Base-by-base conservation (phyloP, 192 early-diverging fungal species). In the Gorgonomyces haynaldii region DNA sequence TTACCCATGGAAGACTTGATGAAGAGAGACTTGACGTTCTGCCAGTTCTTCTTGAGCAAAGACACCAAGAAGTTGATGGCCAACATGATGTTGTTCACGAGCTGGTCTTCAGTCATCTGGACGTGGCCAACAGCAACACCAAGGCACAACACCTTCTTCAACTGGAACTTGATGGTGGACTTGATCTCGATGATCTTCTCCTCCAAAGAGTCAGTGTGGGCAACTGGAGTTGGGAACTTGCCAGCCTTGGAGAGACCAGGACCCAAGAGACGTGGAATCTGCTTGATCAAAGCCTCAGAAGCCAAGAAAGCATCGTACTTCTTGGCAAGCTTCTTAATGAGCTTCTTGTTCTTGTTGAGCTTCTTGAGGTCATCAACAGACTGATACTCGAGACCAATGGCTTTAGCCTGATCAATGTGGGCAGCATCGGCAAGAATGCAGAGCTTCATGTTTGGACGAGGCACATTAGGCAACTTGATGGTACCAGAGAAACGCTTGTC, bases 331-430 rank as follows among this genome's bases (percentile, higher is more conserved):
- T 93, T 96, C 86, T 96, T 96, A 76, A 96, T 90, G 46, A 85
- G 74, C 87, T 96, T 93, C 84, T 96, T 96, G 85, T 96, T 96
- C 85, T 96, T 96, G 84, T 96, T 93, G 56, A 93, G 77, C 81
- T 96, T 96, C 87, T 96, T 96, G 62, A 96, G 73, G 81, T 96
- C 92, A 32, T 96, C 92, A 58, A 92, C 92, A 38, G 89, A 89
- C 73, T 82, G 79, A 81, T 67, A 89, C 45, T 88, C 86, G 67
- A 96, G 74, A 36, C 76, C 79, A 60, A 82, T 79, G 54, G 72
- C 80, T 81, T 93, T 92, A 69, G 92, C 92, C 64, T 86, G 77
- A 72, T 93, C 92, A 66, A 85, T 87, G 72, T 96, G 86, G 70
- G 83, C 81, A 58, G 89, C 88, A 76, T 96, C 92, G 69, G 87